phyloP scores from a whole-genome alignment of 2,329 filamentous ascomycete species.

The Akanthomyces dipterigenus region DNA sequence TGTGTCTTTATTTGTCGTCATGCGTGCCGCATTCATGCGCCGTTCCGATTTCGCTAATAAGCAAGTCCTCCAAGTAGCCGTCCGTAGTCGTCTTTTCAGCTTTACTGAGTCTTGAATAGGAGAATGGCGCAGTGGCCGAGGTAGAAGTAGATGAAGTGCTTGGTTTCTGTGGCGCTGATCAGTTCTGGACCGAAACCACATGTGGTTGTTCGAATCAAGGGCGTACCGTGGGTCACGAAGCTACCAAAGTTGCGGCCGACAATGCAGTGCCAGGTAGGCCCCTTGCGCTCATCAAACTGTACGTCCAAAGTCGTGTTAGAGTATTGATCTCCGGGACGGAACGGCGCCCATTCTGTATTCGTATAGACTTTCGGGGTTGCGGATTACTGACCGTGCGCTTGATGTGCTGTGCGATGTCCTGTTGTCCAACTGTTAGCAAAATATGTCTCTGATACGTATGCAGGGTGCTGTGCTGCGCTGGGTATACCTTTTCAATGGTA shows the following conservation, averaged over 20 bases:
- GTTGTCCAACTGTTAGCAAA: constrained; percentile 17
- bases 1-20: constrained; percentile 1
- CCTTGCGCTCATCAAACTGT: constrained; percentile 94
- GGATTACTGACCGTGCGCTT: constrained; percentile 69
- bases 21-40: background rate
- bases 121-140: constrained; percentile 97
- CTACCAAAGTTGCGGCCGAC: constrained; percentile 98
- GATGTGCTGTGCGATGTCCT: constrained; percentile 95
- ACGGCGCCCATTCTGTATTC: background rate
- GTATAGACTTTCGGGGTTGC: background rate
- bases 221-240: constrained; percentile 92
- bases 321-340: background rate
- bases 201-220: background rate
- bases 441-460: background rate
- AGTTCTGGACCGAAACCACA: background rate
- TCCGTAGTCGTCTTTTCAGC: background rate
- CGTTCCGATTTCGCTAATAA: background rate
- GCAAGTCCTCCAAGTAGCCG: background rate
- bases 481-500: constrained; percentile 51
- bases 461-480: background rate
- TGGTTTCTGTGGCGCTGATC: constrained; percentile 64
- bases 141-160: constrained; percentile 99
- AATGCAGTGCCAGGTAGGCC: constrained; percentile 98
- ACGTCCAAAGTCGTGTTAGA: background rate
- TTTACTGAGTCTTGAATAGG: constrained; percentile 95